Percentiles rank a stretch among this genome's conserved stretches.
These are phyloP conservation scores for Ciborinia camelliae DNA, from an alignment of 2,329 filamentous ascomycete species.

Conservation along the genomic window DNA sequence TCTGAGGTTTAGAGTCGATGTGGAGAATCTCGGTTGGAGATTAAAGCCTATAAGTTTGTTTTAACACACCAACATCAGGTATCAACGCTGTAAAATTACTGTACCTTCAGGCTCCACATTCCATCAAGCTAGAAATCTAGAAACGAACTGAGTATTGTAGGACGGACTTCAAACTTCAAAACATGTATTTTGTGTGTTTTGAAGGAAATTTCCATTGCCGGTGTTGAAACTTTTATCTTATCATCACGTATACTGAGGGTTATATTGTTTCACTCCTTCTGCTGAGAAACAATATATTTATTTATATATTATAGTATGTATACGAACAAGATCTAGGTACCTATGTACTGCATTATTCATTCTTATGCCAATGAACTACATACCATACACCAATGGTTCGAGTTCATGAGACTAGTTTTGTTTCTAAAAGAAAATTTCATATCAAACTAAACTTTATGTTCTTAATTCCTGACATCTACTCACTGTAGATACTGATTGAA, in stretches of 20 bases:
- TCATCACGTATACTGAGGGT: background rate
- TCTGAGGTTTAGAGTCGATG: background rate
- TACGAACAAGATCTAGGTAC: no score
- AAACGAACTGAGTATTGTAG: background rate
- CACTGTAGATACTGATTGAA: background rate
- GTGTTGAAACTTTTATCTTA: background rate
- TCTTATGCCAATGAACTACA: no score
- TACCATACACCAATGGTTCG: no score
- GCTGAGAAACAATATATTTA: background rate
- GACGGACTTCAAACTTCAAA: conserved; percentile 1
- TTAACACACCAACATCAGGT: background rate
- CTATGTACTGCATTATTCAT: no score
- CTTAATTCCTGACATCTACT: background rate
- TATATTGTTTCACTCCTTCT: background rate
- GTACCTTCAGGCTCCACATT: background rate
- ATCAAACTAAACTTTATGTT: background rate
- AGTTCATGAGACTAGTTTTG: background rate
- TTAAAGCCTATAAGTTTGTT: background rate
- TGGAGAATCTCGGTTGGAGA: conserved; percentile 1
- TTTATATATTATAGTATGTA: no score
- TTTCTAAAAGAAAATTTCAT: background rate
- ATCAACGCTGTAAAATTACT: background rate
- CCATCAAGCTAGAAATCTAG: no score
- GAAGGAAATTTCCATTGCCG: background rate
- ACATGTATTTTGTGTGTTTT: background rate